Evolutionary conservation across 1,139 yeast genomes (phyloP).

Genomic region (Kodamaea suecica): DNA sequence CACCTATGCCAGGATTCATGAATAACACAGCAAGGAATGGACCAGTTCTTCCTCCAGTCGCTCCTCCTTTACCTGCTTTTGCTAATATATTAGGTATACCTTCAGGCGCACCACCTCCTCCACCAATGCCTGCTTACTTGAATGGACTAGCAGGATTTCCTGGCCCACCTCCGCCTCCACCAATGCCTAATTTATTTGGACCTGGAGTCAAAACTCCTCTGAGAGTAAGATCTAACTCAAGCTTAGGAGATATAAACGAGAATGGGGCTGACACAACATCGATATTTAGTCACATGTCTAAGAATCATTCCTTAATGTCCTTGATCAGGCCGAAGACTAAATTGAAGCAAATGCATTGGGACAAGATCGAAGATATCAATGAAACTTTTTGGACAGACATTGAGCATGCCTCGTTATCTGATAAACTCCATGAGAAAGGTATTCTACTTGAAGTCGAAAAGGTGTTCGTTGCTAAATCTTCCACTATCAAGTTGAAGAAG

Average conservation of each 20-base stretch:
- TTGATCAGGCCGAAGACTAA: conserved; percentile 55
- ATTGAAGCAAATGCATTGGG: conserved; percentile 96
- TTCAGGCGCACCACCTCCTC: conserved; percentile 26
- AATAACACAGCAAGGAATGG: conserved; percentile 7
- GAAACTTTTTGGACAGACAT: conserved; percentile 80
- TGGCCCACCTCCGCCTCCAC: conserved; percentile 18
- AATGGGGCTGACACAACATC: conserved; percentile 5
- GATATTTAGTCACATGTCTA: conserved; percentile 4
- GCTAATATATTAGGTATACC: conserved; percentile 13
- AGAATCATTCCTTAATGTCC: conserved; percentile 8
- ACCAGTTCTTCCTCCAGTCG: conserved; percentile 27
- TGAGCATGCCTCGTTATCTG: conserved; percentile 46
- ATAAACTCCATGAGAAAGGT: conserved; percentile 63
- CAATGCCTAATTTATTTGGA: conserved; percentile 2
- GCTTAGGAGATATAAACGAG: conserved; percentile 12
- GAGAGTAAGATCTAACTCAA: conserved; percentile 4
- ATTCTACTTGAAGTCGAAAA: conserved; percentile 74
- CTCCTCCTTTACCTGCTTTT: conserved; percentile 31
- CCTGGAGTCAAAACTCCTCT: conserved; percentile 3
- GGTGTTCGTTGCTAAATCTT: conserved; percentile 66
- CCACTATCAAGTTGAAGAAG: conserved; percentile 42
- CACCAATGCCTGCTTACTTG: conserved; percentile 17
- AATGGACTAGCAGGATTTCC: conserved; percentile 10
- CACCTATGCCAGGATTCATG: conserved; percentile 23
- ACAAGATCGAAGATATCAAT: conserved; percentile 65